Evolutionary conservation across 345 rosid species (phyloP), one percentile per base, ranked within the genome.

Genomic region (Balakata baccata): DNA sequence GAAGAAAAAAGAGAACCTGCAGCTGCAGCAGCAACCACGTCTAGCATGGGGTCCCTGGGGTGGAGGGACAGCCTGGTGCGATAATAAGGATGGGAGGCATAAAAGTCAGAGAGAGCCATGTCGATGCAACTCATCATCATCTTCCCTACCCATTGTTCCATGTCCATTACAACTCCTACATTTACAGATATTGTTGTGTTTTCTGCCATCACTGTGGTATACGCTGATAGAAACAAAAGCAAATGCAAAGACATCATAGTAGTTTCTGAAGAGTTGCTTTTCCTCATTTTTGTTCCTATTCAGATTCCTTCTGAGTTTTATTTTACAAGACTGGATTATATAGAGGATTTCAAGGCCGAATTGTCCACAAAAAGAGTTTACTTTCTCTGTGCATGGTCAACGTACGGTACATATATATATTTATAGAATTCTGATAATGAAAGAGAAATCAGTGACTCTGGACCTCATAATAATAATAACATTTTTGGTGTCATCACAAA

Each of bases 71-170:
- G 59, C 75, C 95, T 85, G 52, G 95, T 88, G 64, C 57, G 77
- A 83, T 79, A 89, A 37, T 64, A 41, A 4, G 73, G 50, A 68
- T 72, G 72, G 34, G 81, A 20, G 6, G 71, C 70, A 18, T 90
- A 88, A 66, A 92, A 86, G 23, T 92, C 96, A 0, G 82, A 60
- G 4, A 92, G 75, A n/a, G 92, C 79, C 87, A 86, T 76, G 54
- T 85, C 68, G 29, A 90, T 80, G 77, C 93, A 86, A 3, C 83
- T 82, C 85, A 80, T 57, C 0, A 50, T 46, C 16, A 79, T 29
- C 25, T 76, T 81, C 37, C 78, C 87, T 6, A 49, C 8, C 11
- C 0, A 20, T 0, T 3, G 41, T 20, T 84, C 84, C 18, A 75
- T 11, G 61, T 89, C 90, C 3, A 91, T 78, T 77, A 82, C 76